A percentile compares a stretch with the other conserved stretches of the same genome.
Evolutionary conservation across 768 basidiomycete genomes (phyloP).

Genomic region (Naganishia randhawae): DNA sequence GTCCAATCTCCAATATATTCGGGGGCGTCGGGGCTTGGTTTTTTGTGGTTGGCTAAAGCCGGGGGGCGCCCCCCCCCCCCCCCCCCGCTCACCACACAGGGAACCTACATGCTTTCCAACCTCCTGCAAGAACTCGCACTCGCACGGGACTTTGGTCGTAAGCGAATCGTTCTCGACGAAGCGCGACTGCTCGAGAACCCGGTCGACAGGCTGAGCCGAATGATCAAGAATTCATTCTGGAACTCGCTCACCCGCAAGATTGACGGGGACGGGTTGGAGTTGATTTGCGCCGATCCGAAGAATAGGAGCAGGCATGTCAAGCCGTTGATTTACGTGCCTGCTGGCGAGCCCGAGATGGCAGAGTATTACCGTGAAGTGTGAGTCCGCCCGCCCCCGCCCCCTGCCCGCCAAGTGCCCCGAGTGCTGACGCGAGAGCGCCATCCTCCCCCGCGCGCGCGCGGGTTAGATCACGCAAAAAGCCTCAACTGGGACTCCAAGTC

Average conservation of each 20-base stretch:
- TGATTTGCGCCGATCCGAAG: constrained; percentile 96
- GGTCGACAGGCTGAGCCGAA: constrained; percentile 89
- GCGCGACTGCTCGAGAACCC: constrained; percentile 96
- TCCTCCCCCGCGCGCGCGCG: background rate
- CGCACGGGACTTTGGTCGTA: constrained; percentile 87
- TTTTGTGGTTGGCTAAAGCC: too few species aligned
- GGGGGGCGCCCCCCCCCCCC: too few species aligned
- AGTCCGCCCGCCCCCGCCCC: too few species aligned
- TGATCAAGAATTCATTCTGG: constrained; percentile 99
- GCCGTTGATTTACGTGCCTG: constrained; percentile 90
- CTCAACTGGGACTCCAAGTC: constrained; percentile 89
- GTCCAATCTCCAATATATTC: too few species aligned
- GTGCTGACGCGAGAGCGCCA: too few species aligned
- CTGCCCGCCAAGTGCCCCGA: too few species aligned
- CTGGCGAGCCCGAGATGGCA: constrained; percentile 87
- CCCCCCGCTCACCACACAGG: too few species aligned
- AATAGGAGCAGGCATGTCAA: constrained; percentile 85
- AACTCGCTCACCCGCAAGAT: constrained; percentile 93
- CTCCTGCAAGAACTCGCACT: constrained; percentile 97
- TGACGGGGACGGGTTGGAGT: constrained; percentile 93
- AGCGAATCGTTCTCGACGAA: constrained; percentile 97
- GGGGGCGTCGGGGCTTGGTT: too few species aligned
- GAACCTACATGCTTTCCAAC: constrained; percentile 99
- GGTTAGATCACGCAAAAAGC: constrained; percentile 70
- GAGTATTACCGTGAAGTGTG: constrained; percentile 86